These are phyloP conservation scores for Punctularia strigosozonata DNA, from an alignment of 768 basidiomycete genomes.

Conservation along the genomic window DNA sequence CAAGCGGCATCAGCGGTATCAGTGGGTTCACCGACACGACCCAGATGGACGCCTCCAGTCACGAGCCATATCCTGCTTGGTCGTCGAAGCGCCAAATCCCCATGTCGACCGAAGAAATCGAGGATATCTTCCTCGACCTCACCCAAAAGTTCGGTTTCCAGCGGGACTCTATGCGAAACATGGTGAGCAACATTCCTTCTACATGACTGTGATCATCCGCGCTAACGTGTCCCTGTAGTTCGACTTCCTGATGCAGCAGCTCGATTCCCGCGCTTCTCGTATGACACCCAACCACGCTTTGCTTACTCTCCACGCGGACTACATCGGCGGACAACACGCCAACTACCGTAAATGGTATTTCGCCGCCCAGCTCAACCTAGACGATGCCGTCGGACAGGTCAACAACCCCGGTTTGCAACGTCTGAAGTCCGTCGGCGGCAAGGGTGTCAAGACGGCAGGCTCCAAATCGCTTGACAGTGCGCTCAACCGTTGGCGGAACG, in stretches of 20 bases:
- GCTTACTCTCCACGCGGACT: slow-evolving; percentile 94
- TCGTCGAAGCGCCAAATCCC: slow-evolving; percentile 86
- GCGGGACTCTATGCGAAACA: slow-evolving; percentile 91
- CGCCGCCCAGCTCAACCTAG: slow-evolving; percentile 96
- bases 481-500: slow-evolving; percentile 89
- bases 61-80: slow-evolving; percentile 91
- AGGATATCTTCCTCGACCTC: slow-evolving; percentile 96
- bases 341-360: slow-evolving; percentile 99
- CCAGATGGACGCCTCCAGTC: slow-evolving; percentile 10
- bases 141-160: slow-evolving; percentile 99
- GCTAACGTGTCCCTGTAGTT: slow-evolving; percentile 38
- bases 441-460: slow-evolving; percentile 32
- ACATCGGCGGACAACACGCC: slow-evolving; percentile 96
- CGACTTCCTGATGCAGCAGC: slow-evolving; percentile 95
- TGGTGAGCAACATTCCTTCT: slow-evolving; percentile 36
- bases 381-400: slow-evolving; percentile 93
- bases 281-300: slow-evolving; percentile 97
- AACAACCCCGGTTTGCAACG: slow-evolving; percentile 91
- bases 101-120: slow-evolving; percentile 95
- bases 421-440: slow-evolving; percentile 68
- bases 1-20: slow-evolving; percentile 14
- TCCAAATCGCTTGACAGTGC: slow-evolving; percentile 89
- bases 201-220: slow-evolving; percentile 2
- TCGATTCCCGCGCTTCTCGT: slow-evolving; percentile 95
- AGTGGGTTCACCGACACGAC: slow-evolving; percentile 14